Base-by-base conservation (phyloP, 257 asterid genomes). In the Plantago elongata region DNA sequence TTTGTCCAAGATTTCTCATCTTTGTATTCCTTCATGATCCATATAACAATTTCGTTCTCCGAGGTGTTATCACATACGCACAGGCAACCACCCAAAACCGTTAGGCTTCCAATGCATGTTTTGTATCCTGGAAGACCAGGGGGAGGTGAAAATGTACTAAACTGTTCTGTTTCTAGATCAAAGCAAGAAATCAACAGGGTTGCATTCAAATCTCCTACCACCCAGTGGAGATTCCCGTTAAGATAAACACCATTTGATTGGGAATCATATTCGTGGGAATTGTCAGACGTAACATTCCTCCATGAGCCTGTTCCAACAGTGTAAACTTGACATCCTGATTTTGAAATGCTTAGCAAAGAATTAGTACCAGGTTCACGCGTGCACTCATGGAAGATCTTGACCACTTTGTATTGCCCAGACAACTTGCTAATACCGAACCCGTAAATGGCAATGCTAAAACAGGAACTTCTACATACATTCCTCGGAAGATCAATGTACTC, bases 11-110 rank as follows among this genome's bases (percentile, higher is more conserved):
- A 63, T 29, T 66, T 66, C 66, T 75, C 71, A 1, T 60, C 73
- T 45, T 77, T 79, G 9, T 77, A 80, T 51, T 79, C 77, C 76
- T 74, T 77, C 84, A 83, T 70, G 51, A 60, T 50, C 90, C 84
- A 79, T 0, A 83, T 50, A 13, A 67, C 70, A 48, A 83, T 66
- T 38, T 70, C 75, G 1, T 34, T 54, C n/a, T 71, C 77, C 8
- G 73, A 65, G 1, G 79, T 17, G 27, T 75, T 77, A 18, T 83
- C 75, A 2, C 80, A 71, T 1, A 77, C 5, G 55, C 84, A 72
- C 0, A 83, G 61, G 27, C 47, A 40, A 27, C 17, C 67, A 12
- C 52, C 57, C 12, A 79, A 54, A 18, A 55, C 58, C 5, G 54
- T 71, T 27, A 83, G 60, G 14, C 67, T 52, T 11, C 62, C 60